phyloP scores from a whole-genome alignment of 2,329 filamentous ascomycete genomes.

The Calonectria fujianensis region DNA sequence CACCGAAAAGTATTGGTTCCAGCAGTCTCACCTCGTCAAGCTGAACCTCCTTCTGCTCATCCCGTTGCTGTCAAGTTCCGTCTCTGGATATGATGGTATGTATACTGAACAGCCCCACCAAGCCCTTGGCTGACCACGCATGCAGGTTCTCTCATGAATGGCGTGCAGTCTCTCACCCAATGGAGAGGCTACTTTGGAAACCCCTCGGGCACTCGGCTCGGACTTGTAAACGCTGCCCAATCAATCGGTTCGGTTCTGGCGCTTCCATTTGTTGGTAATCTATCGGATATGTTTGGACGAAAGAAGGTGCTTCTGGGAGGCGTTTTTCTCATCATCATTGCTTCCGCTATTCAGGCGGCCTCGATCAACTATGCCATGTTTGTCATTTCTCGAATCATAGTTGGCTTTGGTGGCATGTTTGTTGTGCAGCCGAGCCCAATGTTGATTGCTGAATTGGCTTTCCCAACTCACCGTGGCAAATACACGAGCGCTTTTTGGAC shows the following conservation, averaged over 20 bases:
- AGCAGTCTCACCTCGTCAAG: constrained; percentile 63
- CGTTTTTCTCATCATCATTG: constrained; percentile 59
- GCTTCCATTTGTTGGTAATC: constrained; percentile 56
- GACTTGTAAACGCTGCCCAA: constrained; percentile 58
- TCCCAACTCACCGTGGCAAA: constrained; percentile 59
- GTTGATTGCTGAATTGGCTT: constrained; percentile 59
- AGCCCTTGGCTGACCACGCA: constrained; percentile 12
- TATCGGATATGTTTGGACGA: constrained; percentile 63
- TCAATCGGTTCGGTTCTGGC: constrained; percentile 60
- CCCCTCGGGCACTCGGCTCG: constrained; percentile 56
- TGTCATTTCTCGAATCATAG: constrained; percentile 57
- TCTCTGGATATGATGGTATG: constrained; percentile 66
- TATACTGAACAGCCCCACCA: background rate
- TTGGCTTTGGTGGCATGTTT: constrained; percentile 58
- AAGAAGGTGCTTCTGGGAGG: constrained; percentile 59
- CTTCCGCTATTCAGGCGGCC: constrained; percentile 60
- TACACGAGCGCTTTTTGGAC: constrained; percentile 60
- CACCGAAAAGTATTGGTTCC: constrained; percentile 65
- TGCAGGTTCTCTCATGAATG: constrained; percentile 61
- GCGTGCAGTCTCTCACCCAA: constrained; percentile 62
- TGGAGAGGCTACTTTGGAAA: constrained; percentile 64
- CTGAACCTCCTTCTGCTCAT: constrained; percentile 67
- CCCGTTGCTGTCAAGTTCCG: constrained; percentile 64
- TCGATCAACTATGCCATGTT: constrained; percentile 61
- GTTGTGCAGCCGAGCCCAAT: constrained; percentile 56